Evolutionary conservation across 305 asterid genomes (phyloP).

Genomic region (Andrographis paniculata): DNA sequence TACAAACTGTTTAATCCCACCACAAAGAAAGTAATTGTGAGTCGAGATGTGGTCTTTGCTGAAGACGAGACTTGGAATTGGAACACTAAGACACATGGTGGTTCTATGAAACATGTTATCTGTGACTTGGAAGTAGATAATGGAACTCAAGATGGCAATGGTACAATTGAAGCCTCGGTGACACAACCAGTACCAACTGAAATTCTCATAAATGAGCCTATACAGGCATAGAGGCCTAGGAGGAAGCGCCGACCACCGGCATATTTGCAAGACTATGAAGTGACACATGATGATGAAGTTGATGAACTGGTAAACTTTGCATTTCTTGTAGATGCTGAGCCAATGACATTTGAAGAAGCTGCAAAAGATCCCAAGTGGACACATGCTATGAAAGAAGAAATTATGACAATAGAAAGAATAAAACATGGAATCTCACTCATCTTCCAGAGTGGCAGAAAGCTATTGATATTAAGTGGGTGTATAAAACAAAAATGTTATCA

Average conservation of each 20-base stretch:
- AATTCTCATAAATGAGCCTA: too few species aligned
- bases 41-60: slow-evolving; percentile 10
- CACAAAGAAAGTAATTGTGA: slow-evolving; percentile 13
- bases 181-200: too few species aligned
- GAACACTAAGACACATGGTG: not conserved
- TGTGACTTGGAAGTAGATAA: too few species aligned
- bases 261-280: slow-evolving; percentile 2
- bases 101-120: too few species aligned
- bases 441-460: slow-evolving; percentile 3
- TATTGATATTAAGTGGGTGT: slow-evolving; percentile 4
- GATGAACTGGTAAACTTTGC: slow-evolving; percentile 7
- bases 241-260: not conserved
- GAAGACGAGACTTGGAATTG: slow-evolving; percentile 18
- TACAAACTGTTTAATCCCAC: slow-evolving; percentile 12
- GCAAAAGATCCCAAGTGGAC: not conserved
- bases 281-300: not conserved
- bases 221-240: slow-evolving; percentile 2
- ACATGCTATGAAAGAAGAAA: slow-evolving; percentile 1
- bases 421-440: not conserved
- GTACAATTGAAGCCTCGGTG: too few species aligned
- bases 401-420: slow-evolving; percentile 1
- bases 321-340: slow-evolving; percentile 6
- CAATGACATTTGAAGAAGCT: not conserved
- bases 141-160: too few species aligned
- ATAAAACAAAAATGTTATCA: not conserved